A percentile compares a stretch with the other conserved stretches of the same genome.
phyloP scores from a whole-genome alignment of 495 filamentous ascomycete genomes.

The Neurospora sp. region DNA sequence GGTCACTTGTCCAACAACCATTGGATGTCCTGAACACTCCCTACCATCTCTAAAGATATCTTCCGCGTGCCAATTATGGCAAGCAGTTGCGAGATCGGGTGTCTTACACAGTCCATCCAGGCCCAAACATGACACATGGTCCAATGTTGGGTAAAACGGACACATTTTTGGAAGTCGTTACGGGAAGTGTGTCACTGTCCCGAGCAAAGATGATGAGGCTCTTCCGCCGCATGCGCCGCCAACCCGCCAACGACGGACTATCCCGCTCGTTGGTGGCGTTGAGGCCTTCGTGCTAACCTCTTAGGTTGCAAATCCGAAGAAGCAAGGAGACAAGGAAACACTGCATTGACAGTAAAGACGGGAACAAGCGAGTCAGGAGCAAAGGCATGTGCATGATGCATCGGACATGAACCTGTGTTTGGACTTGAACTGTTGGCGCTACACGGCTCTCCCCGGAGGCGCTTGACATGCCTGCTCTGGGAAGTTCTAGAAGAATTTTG shows the following conservation, averaged over 20 bases:
- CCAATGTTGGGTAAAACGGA: background rate
- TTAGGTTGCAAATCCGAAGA: background rate
- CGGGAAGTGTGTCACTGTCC: background rate
- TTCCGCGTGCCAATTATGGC: background rate
- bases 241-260: background rate
- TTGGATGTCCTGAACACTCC: background rate
- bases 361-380: background rate
- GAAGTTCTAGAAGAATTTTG: background rate
- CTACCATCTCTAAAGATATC: background rate
- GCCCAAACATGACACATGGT: background rate
- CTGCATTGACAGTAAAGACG: background rate
- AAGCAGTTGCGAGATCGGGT: background rate
- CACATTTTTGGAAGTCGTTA: background rate
- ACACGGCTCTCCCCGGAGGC: background rate
- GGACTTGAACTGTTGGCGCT: background rate
- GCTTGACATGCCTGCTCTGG: background rate
- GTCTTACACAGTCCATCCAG: background rate
- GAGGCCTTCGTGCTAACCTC: background rate
- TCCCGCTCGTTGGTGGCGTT: background rate
- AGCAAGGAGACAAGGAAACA: background rate
- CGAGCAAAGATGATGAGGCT: background rate
- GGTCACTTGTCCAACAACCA: background rate
- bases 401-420: background rate
- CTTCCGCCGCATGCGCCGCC: background rate
- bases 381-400: background rate